Evolutionary conservation across 768 basidiomycete species (phyloP).

Genomic region (Tylopilus plumbeoviolaceoides): DNA sequence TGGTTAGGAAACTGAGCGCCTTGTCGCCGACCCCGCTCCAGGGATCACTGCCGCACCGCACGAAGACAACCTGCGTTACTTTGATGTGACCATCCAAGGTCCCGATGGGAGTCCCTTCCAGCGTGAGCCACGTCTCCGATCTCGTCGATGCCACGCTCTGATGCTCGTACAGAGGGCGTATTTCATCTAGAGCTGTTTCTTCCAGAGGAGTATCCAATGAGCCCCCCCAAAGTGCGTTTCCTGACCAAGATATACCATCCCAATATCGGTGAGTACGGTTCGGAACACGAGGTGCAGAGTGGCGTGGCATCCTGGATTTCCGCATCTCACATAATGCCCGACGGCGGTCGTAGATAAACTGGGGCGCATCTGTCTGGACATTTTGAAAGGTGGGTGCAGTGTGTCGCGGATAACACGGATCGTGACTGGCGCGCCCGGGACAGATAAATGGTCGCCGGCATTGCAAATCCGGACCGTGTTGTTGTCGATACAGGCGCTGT

Average conservation of each 20-base stretch:
- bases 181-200: slow-evolving; percentile 98
- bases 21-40: slow-evolving; percentile 94
- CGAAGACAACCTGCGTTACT: slow-evolving; percentile 97
- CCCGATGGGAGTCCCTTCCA: slow-evolving; percentile 92
- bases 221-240: slow-evolving; percentile 96
- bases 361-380: slow-evolving; percentile 96
- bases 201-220: slow-evolving; percentile 99
- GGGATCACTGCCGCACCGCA: slow-evolving; percentile 95
- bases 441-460: slow-evolving; percentile 99
- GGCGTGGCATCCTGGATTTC: slow-evolving; percentile 14
- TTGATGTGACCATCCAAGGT: slow-evolving; percentile 95
- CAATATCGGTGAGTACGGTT: slow-evolving; percentile 80
- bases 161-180: slow-evolving; percentile 62
- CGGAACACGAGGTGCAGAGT: background rate
- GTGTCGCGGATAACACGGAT: background rate
- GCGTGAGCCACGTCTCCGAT: slow-evolving; percentile 43
- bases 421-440: background rate
- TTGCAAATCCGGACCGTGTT: slow-evolving; percentile 98
- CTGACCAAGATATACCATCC: slow-evolving; percentile 99
- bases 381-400: slow-evolving; percentile 77
- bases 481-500: slow-evolving; percentile 93
- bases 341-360: slow-evolving; percentile 73
- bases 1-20: slow-evolving; percentile 89
- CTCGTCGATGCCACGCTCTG: background rate
- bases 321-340: slow-evolving; percentile 21